These are phyloP conservation scores for Diaporthe sp. DNA, from an alignment of 2,329 filamentous ascomycete genomes.

Conservation along the genomic window DNA sequence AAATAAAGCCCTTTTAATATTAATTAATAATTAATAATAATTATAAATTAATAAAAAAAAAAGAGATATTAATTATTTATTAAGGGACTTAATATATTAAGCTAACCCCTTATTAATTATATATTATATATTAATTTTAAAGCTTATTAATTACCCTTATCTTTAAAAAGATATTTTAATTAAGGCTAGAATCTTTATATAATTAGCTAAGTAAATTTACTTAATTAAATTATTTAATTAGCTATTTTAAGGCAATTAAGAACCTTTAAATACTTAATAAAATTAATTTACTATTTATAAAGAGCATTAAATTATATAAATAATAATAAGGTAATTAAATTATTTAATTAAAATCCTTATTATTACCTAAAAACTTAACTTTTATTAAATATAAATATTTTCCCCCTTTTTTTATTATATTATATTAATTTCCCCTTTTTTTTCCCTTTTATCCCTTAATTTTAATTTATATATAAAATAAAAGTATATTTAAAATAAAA, in stretches of 20 bases:
- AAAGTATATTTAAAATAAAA: no score
- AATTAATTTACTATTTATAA: background rate
- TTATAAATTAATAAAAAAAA: background rate
- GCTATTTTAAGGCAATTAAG: background rate
- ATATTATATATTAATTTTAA: background rate
- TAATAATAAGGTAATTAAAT: background rate
- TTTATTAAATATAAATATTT: background rate
- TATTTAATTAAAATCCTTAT: background rate
- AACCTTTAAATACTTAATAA: background rate
- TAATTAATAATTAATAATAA: background rate
- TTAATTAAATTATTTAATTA: background rate
- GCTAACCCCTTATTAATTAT: background rate
- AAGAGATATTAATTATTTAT: background rate
- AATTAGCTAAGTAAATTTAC: background rate
- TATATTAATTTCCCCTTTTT: no score
- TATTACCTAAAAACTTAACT: background rate
- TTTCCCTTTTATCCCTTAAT: background rate
- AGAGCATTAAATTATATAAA: background rate
- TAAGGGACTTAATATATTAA: background rate
- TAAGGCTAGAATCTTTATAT: background rate
- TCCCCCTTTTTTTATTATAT: no score
- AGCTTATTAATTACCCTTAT: background rate
- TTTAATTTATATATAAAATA: no score
- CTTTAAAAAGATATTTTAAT: background rate
- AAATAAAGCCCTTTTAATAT: background rate